phyloP scores from a whole-genome alignment of 1,139 yeast species.

The Sugiyamaella grinbergsii region DNA sequence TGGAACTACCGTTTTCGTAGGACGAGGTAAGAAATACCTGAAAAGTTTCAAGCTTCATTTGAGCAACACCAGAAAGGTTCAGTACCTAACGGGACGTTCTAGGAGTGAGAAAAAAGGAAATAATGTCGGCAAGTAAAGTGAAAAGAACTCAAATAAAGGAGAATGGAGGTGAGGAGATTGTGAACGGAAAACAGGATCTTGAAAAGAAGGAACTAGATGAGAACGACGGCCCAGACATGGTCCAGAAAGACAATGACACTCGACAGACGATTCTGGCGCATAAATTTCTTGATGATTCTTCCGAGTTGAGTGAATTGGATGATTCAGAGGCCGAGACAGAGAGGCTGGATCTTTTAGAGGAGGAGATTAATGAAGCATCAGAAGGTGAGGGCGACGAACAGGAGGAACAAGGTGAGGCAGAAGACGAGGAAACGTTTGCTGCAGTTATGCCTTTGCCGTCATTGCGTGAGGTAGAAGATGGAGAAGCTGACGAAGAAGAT shows the following conservation, averaged over 20 bases:
- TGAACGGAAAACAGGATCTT: not conserved
- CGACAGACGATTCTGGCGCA: constrained; percentile 14
- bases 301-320: constrained; percentile 64
- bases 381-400: constrained; percentile 30
- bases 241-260: not conserved
- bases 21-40: no score
- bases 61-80: no score
- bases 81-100: not conserved
- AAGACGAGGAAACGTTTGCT: constrained; percentile 19
- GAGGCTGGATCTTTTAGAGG: constrained; percentile 49
- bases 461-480: constrained; percentile 6
- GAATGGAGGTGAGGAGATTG: not conserved
- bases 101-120: not conserved
- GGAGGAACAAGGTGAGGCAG: constrained; percentile 21
- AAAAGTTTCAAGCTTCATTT: not conserved
- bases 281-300: constrained; percentile 35
- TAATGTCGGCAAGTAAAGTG: not conserved
- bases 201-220: constrained; percentile 6
- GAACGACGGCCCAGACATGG: no score
- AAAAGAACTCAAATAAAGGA: not conserved
- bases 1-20: no score
- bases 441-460: constrained; percentile 7
- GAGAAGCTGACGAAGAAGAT: constrained; percentile 10
- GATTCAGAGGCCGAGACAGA: constrained; percentile 81
- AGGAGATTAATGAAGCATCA: constrained; percentile 25